Evolutionary conservation across 768 basidiomycete species (phyloP), one percentile per base, ranked within the genome.

Genomic region (Epithele typhae): DNA sequence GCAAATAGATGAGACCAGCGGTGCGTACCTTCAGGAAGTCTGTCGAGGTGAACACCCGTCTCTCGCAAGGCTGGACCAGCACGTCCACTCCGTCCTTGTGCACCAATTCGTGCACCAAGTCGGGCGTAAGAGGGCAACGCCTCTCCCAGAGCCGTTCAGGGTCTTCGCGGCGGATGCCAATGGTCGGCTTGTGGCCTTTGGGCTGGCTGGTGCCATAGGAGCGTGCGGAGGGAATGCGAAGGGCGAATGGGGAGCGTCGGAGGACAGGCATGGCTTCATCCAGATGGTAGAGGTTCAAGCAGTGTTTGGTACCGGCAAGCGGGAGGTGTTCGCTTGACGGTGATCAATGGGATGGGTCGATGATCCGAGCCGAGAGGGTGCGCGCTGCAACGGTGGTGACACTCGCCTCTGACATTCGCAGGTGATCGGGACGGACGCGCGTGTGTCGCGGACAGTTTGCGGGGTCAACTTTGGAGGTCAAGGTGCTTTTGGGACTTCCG

Each of bases 61-160:
- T 72, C 52, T 81, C 75, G 56, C 92, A 92, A 14, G 76, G 77
- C 60, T 90, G 84, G 25, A 93, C 76, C 36, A 87, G 72, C 15
- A 96, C 88, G 4, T 75, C 63, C 5, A 85, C 78, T 15, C 76
- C 75, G 22, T 77, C 69, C 21, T 71, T 66, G 8, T 65, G 61
- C 4, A 89, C 71, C 7, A 94, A 73, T 5, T 76, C 64, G 35
- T 76, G 63, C 24, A 94, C 84, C 5, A 77, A 81, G 4, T 77
- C 76, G 0, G 93, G 93, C 0, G 87, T 89, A 37, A 96, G 69
- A 2, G 93, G 92, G 24, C 77, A 81, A 15, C 93, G 76, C 8
- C 93, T 75, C 61, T 95, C 93, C 92, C 92, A 96, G 45, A 89
- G 79, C 42, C 93, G 71, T 24, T 65, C 54, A 0, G 87, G 82